Evolutionary conservation across 2,329 filamentous ascomycete genomes (phyloP), one percentile per base, ranked within the genome.

Genomic region (Apiospora malaysiana): DNA sequence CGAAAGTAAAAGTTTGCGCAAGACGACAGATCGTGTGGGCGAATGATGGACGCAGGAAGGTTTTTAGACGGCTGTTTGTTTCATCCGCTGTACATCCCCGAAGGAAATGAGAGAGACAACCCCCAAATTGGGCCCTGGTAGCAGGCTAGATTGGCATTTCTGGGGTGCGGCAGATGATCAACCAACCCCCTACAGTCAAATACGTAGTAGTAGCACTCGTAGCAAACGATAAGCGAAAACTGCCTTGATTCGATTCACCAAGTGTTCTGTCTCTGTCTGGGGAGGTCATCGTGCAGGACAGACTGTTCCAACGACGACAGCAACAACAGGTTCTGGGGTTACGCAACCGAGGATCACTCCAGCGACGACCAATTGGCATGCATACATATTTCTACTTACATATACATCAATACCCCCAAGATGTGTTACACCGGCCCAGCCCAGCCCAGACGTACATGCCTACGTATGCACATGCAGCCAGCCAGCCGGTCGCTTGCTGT

Each of bases 231-330:
- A 37, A 59, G 51, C 51, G 51, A 59, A 32, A 32, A 16, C 18
- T 59, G 27, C 6, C 6, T 32, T 32, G 32, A 32, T 32, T 32
- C 32, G 32, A 59, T 59, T 37, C 51, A 59, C 14, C 27, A 37
- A 59, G 14, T 56, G 49, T 56, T 56, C 49, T 32, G 49, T 25
- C 49, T 56, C 27, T 37, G 51, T 59, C 51, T 59, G 51, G 16
- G 51, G 51, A 59, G 51, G 51, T 59, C 51, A 59, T 59, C 51
- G 16, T 59, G 51, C 51, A 56, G 49, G 49, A 56, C 25, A 56
- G 16, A 32, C 25, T 56, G 49, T 32, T 56, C 25, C 49, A 32
- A 32, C n/a, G 14, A 23, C 47, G 7, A 25, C n/a, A 25, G 47
- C 47, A 16, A 25, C 51, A 59, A 16, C 51, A 37, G 51, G 51